Evolutionary conservation across 163 green algal genomes (phyloP), one percentile per base, ranked within the genome.

Genomic region (Scenedesmus sp.): DNA sequence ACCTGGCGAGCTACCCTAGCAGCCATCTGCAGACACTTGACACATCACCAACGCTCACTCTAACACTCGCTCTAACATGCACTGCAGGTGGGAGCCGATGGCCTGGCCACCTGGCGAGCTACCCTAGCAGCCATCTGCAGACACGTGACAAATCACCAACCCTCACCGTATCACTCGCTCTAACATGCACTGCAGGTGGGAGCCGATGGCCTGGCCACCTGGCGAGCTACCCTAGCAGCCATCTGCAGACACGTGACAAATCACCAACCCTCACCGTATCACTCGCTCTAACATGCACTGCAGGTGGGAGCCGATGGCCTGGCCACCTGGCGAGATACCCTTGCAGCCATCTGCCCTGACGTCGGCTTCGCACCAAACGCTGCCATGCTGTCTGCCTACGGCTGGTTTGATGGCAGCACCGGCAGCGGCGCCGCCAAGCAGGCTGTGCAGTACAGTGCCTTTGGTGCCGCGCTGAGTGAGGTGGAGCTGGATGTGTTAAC

Each of bases 401-500:
- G 84, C 26, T 95, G 82, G 73, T 95, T 91, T 84, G 91, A 95
- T 66, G 93, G 93, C 57, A 95, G 23, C 3, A 52, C 91, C 3
- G 70, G 20, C 67, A 46, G 82, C 4, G n/a, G 73, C 4, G 34
- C 52, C 13, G 74, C 2, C 55, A 84, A 70, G 1, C 79, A 67
- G 18, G 13, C 70, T 5, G 77, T 94, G 67, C 9, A 55, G 54
- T 98, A 97, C 94, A 93, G 85, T 56, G 77, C 90, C 3, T 97
- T 96, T 88, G 95, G 95, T 1, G 96, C 94, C 1, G 95, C 91
- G 6, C 88, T 94, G 55, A 94, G 83, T 2, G 94, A 97, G 93
- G 96, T 94, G n/a, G 95, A 97, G 90, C 87, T 98, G 23, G 95
- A 98, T 85, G 88, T 97, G 90, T 90, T 98, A 79, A 98, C 96